A percentile compares a stretch with the other conserved stretches of the same genome.
Conservation (phyloP, 352 stramenopile species). For the Saprolegnia parasitica region DNA sequence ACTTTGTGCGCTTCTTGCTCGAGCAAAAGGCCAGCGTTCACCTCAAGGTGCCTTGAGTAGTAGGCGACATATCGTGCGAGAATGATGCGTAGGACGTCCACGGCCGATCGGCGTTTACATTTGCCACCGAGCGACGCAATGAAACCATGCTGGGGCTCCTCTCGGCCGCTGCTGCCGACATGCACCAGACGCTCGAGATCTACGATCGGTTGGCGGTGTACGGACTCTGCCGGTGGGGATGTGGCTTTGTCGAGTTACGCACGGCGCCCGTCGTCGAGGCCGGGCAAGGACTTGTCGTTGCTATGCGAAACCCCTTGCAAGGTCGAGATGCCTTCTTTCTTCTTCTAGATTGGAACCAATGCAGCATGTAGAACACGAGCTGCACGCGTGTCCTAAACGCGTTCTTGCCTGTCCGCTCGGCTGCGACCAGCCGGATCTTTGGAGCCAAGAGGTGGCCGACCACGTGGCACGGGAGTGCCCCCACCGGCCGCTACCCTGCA, state of each 20-base stretch:
- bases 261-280: slow-evolving; percentile 7
- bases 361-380: slow-evolving; percentile 50
- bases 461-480: slow-evolving; percentile 41
- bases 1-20: slow-evolving; percentile 56
- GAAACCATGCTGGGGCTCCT: slow-evolving; percentile 8
- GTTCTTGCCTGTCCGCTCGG: slow-evolving; percentile 41
- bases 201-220: background rate
- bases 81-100: slow-evolving; percentile 31
- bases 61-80: background rate
- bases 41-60: slow-evolving; percentile 26
- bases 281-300: background rate
- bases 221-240: slow-evolving; percentile 28
- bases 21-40: slow-evolving; percentile 22
- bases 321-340: slow-evolving; percentile 38
- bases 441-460: slow-evolving; percentile 42
- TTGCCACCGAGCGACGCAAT: slow-evolving; percentile 33
- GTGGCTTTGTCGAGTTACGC: background rate
- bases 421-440: slow-evolving; percentile 37
- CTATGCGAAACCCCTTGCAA: slow-evolving; percentile 30
- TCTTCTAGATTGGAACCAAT: slow-evolving; percentile 34
- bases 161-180: slow-evolving; percentile 9
- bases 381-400: slow-evolving; percentile 44
- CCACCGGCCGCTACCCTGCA: slow-evolving; percentile 36
- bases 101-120: slow-evolving; percentile 43
- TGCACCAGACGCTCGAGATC: slow-evolving; percentile 1